Conservation (phyloP, 345 rosid genomes). For the Eucalyptus fibrosa region DNA sequence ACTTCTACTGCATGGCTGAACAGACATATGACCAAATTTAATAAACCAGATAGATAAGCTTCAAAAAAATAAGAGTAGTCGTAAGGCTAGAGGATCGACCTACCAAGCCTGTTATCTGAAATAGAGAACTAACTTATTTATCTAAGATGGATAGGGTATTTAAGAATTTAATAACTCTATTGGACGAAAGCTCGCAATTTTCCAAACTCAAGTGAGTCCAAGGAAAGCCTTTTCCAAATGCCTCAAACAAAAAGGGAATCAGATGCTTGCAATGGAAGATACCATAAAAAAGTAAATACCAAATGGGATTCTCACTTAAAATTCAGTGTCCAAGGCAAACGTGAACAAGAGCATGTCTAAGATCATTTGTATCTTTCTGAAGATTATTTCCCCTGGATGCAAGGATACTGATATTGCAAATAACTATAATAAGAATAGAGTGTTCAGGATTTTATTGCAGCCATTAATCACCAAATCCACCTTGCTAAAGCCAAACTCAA, state of each 20-base stretch:
- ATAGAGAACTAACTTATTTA: slow-evolving; percentile 43
- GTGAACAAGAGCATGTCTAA: slow-evolving; percentile 28
- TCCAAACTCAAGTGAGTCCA: slow-evolving; percentile 37
- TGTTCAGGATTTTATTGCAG: not conserved
- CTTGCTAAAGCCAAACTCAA: not conserved
- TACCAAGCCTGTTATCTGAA: slow-evolving; percentile 68
- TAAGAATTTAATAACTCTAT: slow-evolving; percentile 48
- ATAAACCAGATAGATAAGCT: not conserved
- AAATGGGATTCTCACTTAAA: slow-evolving; percentile 61
- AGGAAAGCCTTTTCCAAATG: slow-evolving; percentile 5
- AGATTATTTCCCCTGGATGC: slow-evolving; percentile 54
- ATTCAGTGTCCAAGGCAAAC: slow-evolving; percentile 63
- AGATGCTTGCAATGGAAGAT: slow-evolving; percentile 39
- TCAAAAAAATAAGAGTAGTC: not conserved
- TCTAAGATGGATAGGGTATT: slow-evolving; percentile 30
- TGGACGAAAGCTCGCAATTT: slow-evolving; percentile 53
- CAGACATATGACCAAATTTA: not conserved
- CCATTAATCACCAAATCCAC: not conserved
- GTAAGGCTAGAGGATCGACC: slow-evolving; percentile 20
- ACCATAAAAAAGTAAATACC: slow-evolving; percentile 2
- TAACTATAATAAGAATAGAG: not conserved
- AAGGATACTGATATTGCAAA: not conserved
- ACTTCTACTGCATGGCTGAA: slow-evolving; percentile 50
- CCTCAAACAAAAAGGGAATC: slow-evolving; percentile 45
- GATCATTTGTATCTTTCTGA: slow-evolving; percentile 3